Evolutionary conservation across 225 moss, liverwort and hornwort species (phyloP), one percentile per base, ranked within the genome.

Genomic region (Pseudisothecium myosuroides): DNA sequence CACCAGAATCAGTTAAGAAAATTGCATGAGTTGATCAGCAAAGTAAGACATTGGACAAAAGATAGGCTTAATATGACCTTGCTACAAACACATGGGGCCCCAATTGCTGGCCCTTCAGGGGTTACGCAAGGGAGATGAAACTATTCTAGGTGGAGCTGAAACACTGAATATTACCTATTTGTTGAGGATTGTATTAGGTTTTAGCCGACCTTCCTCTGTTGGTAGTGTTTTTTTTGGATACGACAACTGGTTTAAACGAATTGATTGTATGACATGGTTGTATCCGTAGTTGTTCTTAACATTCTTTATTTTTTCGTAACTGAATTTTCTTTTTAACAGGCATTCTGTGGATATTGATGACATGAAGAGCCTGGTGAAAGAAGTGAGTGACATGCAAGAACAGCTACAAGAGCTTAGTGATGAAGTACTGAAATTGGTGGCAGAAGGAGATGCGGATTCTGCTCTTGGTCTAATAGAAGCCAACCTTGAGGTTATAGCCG

Each of bases 401-500:
- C 93, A 98, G 87, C 91, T 98, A 82, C 96, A 97, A 90, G 93
- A 95, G 90, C 94, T 98, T 56, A 95, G 92, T 80, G 95, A 94
- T 66, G 90, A 95, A 88, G 97, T 97, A 59, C 88, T 90, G 60
- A 94, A 93, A 91, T 89, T 95, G 93, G 93, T 96, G 86, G 96
- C 97, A 80, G 96, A 96, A 89, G 98, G 94, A 75, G 97, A 97
- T 52, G 93, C 92, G 67, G 94, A 96, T 47, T 92, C 89, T 76
- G 98, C 98, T 32, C 83, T 94, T 55, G 95, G 95, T 52, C 87
- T 98, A 61, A 93, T 98, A 88, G 95, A 96, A 69, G 98, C 98
- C 62, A 98, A 98, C 69, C 95, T 96, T 87, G 96, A 96, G 84
- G 87, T 93, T 26, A 77, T 97, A 72, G 64, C 92, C 85, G 96